Evolutionary conservation across 352 stramenopile species (phyloP), one percentile per base, ranked within the genome.

Genomic region (Pythium vanterpoolii): DNA sequence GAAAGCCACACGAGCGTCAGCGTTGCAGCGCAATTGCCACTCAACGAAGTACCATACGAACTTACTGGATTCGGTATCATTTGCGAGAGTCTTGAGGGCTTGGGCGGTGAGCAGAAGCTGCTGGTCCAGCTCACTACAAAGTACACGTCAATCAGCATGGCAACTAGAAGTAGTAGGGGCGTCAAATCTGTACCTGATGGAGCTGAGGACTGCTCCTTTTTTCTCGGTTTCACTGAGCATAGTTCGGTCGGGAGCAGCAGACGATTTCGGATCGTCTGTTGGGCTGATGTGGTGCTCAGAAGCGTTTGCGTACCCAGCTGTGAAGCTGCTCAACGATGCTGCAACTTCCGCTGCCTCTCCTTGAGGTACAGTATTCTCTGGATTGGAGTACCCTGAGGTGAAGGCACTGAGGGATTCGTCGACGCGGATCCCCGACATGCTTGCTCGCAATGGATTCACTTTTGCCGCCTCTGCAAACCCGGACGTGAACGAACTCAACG

Each of bases 321-420:
- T 74, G n/a, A 74, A 74, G 21, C 51, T 60, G 27, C 73, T 82
- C 24, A 82, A 40, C n/a, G 53, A 60, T 1, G 43, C 53, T 4
- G 40, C 5, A 19, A 60, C 40, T 14, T 60, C 53, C 3, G 53
- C 3, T 23, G 27, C 21, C 10, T 19, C n/a, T 27, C 19, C 4
- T 18, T n/a, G 6, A 30, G 52, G 9, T 18, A 21, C 39, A 13
- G 42, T 14, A 4, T 19, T 34, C 24, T 60, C 52, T 13, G 52
- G 21, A 19, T 34, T 56, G 11, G 34, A 36, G 57, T 66, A 70
- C 33, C 67, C 70, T 5, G 45, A 30, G 13, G 62, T 70, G 24
- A 75, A 77, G 1, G 51, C 42, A 23, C 70, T 74, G 31, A 79
- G 61, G 18, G 71, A 76, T 6, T 60, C 53, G 31, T 64, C 34